Base-by-base conservation (phyloP, 2,329 filamentous ascomycete genomes). In the Fusarium miscanthi region DNA sequence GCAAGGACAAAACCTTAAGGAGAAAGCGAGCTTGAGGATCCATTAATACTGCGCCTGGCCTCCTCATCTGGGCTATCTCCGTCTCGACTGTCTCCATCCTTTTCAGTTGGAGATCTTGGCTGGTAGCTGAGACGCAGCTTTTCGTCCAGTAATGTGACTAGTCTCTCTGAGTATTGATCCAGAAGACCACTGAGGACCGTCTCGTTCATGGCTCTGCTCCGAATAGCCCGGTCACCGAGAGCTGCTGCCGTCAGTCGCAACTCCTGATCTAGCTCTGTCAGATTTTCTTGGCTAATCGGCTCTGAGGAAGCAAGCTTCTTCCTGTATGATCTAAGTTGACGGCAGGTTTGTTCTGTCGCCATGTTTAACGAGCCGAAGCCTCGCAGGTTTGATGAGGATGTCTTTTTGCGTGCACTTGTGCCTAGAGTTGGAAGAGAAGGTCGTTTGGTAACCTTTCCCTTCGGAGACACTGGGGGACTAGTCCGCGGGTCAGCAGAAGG, bases 81-180 rank as follows among this genome's bases (percentile, higher is more conserved):
- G 5, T 60, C 63, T 35, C 40, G 69, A 58, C 72, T 80, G 8
- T 79, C 78, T 21, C 73, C 74, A 27, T 79, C 80, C 59, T 76
- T 72, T 41, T 72, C 71, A 31, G 57, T 54, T 25, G 65, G 64
- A 64, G 81, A 77, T 62, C 76, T 78, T 40, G 79, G 76, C 38
- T 82, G 78, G 75, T 80, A 82, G 14, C 78, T 85, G 38, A 90
- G 80, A 51, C 86, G 83, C 56, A 94, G 85, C 79, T 92, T 93
- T 80, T 94, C 90, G 72, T 94, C 92, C 48, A 95, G 85, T 80
- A 94, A 86, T 49, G 86, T 89, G 10, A 94, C 89, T 52, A 95
- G 83, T 66, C 90, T 87, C 76, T 94, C 91, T 5, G 91, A 93
- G 76, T 94, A 94, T 81, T 93, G 89, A 73, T 94, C 93, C 12